Conservation (phyloP, 805 yeast species). For the Metschnikowia noctiluminum region DNA sequence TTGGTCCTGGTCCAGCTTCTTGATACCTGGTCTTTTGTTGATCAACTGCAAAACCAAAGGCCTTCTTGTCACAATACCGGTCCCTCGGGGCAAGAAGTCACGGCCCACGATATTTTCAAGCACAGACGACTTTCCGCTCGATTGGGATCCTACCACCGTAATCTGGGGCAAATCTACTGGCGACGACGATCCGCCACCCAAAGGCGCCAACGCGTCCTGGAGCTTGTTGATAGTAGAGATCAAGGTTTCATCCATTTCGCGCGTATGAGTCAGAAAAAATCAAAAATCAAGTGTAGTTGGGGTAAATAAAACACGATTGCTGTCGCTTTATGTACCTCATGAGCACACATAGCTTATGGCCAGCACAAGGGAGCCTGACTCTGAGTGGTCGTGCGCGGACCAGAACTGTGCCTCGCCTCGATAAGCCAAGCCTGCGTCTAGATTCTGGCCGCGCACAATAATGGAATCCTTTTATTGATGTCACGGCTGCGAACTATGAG, state of each 20-base stretch:
- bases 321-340: no score
- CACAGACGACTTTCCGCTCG: conserved; percentile 85
- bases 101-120: conserved; percentile 88
- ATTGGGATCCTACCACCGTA: conserved; percentile 93
- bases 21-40: conserved; percentile 51
- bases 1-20: conserved; percentile 32
- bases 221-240: conserved; percentile 84
- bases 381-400: conserved; percentile 11
- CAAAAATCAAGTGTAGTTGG: neutral
- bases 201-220: conserved; percentile 95
- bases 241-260: conserved; percentile 66
- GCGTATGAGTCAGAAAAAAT: neutral
- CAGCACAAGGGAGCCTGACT: neutral
- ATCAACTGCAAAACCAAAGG: conserved; percentile 81
- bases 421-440: neutral
- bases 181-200: conserved; percentile 86
- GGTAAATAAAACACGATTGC: no score
- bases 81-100: conserved; percentile 88
- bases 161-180: conserved; percentile 92
- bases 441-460: neutral
- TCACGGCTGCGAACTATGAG: no score
- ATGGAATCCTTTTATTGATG: no score
- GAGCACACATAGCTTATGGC: neutral
- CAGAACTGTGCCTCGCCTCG: neutral
- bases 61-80: conserved; percentile 89